Percentiles rank a stretch among this genome's conserved stretches.
phyloP scores from a whole-genome alignment of 352 stramenopile species.

The Phytopythium cucurbitacearum region DNA sequence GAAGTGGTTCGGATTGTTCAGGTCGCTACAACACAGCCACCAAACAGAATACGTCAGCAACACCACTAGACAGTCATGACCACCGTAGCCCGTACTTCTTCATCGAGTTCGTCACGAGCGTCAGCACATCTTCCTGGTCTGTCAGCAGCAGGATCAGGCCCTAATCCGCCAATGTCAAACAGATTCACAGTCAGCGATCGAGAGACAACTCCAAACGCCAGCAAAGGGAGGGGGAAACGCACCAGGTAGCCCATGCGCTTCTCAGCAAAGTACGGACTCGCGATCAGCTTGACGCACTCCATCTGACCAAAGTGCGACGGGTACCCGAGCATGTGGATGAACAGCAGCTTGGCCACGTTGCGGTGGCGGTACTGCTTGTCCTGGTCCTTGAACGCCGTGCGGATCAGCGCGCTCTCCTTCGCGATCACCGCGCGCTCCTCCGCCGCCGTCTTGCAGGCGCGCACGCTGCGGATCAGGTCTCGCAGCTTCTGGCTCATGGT shows the following conservation, averaged over 20 bases:
- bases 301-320: conserved; percentile 99
- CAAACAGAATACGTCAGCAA: conserved; percentile 4
- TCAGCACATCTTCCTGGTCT: conserved; percentile 99
- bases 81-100: conserved; percentile 82
- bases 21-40: conserved; percentile 52
- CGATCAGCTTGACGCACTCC: conserved; percentile 99
- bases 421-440: conserved; percentile 99
- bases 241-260: conserved; percentile 99
- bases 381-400: conserved; percentile 98
- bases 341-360: conserved; percentile 99
- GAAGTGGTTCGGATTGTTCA: conserved; percentile 94
- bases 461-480: conserved; percentile 97
- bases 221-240: not conserved
- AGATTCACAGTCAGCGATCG: not conserved
- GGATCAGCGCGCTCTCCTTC: conserved; percentile 98
- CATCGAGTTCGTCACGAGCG: conserved; percentile 99
- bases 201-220: not conserved
- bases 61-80: not conserved
- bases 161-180: conserved; percentile 12
- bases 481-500: conserved; percentile 97
- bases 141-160: conserved; percentile 97
- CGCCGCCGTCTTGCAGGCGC: conserved; percentile 97
- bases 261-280: conserved; percentile 97
- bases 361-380: conserved; percentile 96
- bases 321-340: conserved; percentile 99